Percentiles rank a stretch among this genome's conserved stretches.
Evolutionary conservation across 345 rosid genomes (phyloP).

Genomic region (Brassica juncea): DNA sequence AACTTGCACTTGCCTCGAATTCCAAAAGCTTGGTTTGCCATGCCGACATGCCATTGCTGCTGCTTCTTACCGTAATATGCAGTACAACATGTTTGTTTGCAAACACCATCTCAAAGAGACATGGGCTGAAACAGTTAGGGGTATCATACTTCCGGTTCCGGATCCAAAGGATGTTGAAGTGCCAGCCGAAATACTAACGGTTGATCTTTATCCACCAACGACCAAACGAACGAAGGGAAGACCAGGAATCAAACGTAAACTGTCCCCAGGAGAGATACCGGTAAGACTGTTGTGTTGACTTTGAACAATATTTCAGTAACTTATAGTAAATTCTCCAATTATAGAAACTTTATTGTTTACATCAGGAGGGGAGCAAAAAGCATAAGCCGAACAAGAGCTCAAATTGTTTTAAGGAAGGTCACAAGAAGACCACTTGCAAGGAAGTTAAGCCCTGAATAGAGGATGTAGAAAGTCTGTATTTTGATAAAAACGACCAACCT

Average conservation of each 20-base stretch:
- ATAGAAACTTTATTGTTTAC: neutral
- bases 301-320: too few species aligned
- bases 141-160: neutral
- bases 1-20: neutral
- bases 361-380: neutral
- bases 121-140: neutral
- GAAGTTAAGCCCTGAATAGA: neutral
- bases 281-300: neutral
- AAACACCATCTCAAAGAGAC: too few species aligned
- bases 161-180: neutral
- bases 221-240: neutral
- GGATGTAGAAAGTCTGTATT: too few species aligned
- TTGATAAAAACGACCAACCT: too few species aligned
- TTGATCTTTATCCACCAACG: neutral
- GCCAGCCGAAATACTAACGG: neutral
- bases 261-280: neutral
- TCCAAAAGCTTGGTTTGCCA: neutral
- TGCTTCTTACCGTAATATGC: neutral
- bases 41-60: neutral
- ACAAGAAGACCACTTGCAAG: neutral
- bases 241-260: neutral
- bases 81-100: neutral
- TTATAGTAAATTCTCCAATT: too few species aligned
- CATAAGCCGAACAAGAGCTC: neutral
- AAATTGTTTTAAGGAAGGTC: neutral